Percentiles rank a stretch among this genome's conserved stretches.
phyloP scores from a whole-genome alignment of 257 asterid genomes.

The Plantago elongata region DNA sequence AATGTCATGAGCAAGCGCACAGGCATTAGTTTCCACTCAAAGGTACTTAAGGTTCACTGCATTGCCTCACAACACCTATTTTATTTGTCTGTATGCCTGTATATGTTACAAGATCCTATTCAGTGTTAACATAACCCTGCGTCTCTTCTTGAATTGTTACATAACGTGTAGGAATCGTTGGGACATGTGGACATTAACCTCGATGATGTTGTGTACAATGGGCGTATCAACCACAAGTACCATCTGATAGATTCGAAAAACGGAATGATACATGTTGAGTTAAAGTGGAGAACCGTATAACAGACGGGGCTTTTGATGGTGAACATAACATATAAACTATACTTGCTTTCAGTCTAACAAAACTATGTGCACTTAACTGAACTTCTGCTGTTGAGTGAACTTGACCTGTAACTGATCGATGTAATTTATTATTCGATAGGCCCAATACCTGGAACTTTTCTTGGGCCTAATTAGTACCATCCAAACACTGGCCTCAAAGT shows the following conservation, averaged over 20 bases:
- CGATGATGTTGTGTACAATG: constrained; percentile 70
- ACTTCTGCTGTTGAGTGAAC: no score
- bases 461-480: no score
- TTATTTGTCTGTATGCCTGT: no score
- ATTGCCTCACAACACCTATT: no score
- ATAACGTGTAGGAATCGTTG: constrained; percentile 49
- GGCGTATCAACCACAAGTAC: constrained; percentile 72
- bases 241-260: constrained; percentile 82
- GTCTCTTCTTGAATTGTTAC: not conserved
- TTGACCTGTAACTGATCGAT: no score
- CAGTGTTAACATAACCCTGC: no score
- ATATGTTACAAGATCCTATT: no score
- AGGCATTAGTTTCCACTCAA: constrained; percentile 52
- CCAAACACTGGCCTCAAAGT: no score
- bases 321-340: not conserved
- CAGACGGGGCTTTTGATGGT: not conserved
- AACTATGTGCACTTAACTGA: no score
- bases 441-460: no score
- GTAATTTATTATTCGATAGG: no score
- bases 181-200: constrained; percentile 80
- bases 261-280: constrained; percentile 78
- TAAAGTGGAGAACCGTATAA: constrained; percentile 70
- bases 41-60: constrained; percentile 31
- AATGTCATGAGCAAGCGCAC: constrained; percentile 70
- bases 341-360: not conserved